Evolutionary conservation across 352 stramenopile genomes (phyloP), one percentile per base, ranked within the genome.

Genomic region (Globisporangium takayamanum): DNA sequence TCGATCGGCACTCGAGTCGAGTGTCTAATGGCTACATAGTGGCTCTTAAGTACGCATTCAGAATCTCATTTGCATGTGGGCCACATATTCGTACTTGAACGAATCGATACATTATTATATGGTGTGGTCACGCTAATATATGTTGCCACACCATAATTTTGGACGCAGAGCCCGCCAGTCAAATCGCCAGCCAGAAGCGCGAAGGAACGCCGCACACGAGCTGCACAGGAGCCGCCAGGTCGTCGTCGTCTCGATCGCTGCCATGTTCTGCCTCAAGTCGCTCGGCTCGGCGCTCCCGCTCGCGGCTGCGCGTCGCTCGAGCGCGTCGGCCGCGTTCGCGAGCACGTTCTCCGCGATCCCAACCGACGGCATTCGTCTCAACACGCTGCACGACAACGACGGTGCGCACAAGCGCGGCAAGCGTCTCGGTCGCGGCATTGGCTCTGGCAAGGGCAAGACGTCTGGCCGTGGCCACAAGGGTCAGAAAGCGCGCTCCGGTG

Each of bases 381-480:
- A 96, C 73, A 94, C 74, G 53, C 63, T 96, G 62, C 70, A 69
- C 44, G 88, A 96, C 65, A 94, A 96, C 57, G 81, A 91, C 33
- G 87, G 87, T 47, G 84, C 88, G 25, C 81, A 87, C 70, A 95
- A 96, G 75, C 84, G 92, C 57, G 70, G 64, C 60, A 98, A 97
- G 73, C 90, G 90, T 54, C 71, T 97, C 41, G 94, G 94, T 64
- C 81, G 94, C 48, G 94, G 94, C 55, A 96, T 95, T 56, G 94
- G 94, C 50, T 97, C 88, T 0, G 93, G 93, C 64, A 90, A 89
- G 62, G 94, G 94, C 56, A 98, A 98, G 72, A 99, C 97, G 10
- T 97, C 76, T 33, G 97, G 97, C 11, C 81, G 92, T 39, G 97
- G 97, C 51, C 96, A 99, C 74, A 99, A 99, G 76, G 96, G 97